Percentiles rank a stretch among this genome's conserved stretches.
Evolutionary conservation across 169 alveolate genomes (phyloP).

Genomic region (Cryptosporidium parvum): DNA sequence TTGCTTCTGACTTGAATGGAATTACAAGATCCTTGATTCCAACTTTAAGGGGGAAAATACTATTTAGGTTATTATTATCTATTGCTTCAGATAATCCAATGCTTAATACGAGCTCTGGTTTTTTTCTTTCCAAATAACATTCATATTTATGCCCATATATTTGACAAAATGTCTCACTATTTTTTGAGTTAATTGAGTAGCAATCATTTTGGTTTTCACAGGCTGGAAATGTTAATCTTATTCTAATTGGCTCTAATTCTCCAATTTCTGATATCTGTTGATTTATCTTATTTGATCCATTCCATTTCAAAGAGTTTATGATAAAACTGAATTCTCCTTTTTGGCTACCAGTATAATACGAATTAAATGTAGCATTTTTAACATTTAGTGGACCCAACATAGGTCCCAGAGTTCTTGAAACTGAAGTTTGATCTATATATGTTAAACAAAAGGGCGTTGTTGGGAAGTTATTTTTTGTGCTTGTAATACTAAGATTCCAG

Average conservation of each 20-base stretch:
- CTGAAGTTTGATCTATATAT: conserved; percentile 12
- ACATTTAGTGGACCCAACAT: conserved; percentile 18
- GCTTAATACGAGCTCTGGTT: conserved; percentile 28
- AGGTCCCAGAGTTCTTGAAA: conserved; percentile 31
- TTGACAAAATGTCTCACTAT: conserved; percentile 30
- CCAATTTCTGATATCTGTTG: background rate
- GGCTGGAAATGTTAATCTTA: conserved; percentile 58
- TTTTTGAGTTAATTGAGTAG: conserved; percentile 18
- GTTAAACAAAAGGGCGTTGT: conserved; percentile 63
- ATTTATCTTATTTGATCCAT: background rate
- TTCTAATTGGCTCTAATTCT: conserved; percentile 26
- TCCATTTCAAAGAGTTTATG: background rate
- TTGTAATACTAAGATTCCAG: conserved; percentile 70
- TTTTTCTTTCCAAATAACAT: conserved; percentile 33
- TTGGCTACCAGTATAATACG: conserved; percentile 51
- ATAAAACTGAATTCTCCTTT: conserved; percentile 9
- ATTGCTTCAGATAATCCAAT: conserved; percentile 34
- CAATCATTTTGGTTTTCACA: conserved; percentile 37
- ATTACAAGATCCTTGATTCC: conserved; percentile 7
- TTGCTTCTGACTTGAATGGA: conserved; percentile 13
- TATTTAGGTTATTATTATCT: background rate
- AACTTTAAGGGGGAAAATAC: conserved; percentile 41
- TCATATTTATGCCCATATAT: conserved; percentile 22
- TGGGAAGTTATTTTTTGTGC: conserved; percentile 71
- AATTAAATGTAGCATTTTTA: conserved; percentile 12